Conservation (phyloP, 2,329 filamentous ascomycete genomes). For the Neonectria magnoliae region DNA sequence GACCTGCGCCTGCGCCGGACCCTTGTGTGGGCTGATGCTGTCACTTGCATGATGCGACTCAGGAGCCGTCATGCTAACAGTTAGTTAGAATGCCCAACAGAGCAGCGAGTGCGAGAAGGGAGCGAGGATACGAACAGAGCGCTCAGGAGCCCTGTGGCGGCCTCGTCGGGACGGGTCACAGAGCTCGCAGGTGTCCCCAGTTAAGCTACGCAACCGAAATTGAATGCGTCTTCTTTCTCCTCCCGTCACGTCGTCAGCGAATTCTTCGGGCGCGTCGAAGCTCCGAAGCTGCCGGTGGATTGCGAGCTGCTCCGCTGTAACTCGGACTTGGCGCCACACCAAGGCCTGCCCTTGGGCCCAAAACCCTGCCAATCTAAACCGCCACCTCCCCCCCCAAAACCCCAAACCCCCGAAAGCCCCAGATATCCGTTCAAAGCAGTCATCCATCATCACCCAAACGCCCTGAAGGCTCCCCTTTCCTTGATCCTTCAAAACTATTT, state of each 20-base stretch:
- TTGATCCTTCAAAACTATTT: conserved; percentile 19
- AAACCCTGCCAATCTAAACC: conserved; percentile 26
- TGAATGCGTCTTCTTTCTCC: conserved; percentile 17
- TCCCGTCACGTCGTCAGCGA: neutral
- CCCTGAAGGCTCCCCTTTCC: conserved; percentile 8
- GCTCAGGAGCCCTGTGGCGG: neutral
- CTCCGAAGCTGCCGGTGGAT: conserved; percentile 22
- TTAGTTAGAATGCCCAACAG: neutral
- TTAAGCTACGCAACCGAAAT: conserved; percentile 23
- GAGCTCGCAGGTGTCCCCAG: neutral
- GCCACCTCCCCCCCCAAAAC: conserved; percentile 5
- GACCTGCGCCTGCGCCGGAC: conserved; percentile 1
- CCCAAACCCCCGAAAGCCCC: conserved; percentile 10
- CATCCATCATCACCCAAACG: conserved; percentile 11
- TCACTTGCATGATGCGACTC: conserved; percentile 24
- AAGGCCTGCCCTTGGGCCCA: conserved; percentile 16
- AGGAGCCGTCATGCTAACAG: conserved; percentile 2
- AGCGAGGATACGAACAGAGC: neutral
- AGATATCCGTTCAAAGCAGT: conserved; percentile 13
- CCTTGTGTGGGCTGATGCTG: conserved; percentile 22
- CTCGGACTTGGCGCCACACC: conserved; percentile 20
- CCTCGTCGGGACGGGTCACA: neutral
- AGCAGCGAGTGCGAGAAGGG: neutral
- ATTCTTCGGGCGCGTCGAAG: conserved; percentile 5
- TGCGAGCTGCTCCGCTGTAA: conserved; percentile 14